Evolutionary conservation across 1,284 basidiomycete genomes (phyloP), one percentile per base, ranked within the genome.

Genomic region (Pterulicium gracile): DNA sequence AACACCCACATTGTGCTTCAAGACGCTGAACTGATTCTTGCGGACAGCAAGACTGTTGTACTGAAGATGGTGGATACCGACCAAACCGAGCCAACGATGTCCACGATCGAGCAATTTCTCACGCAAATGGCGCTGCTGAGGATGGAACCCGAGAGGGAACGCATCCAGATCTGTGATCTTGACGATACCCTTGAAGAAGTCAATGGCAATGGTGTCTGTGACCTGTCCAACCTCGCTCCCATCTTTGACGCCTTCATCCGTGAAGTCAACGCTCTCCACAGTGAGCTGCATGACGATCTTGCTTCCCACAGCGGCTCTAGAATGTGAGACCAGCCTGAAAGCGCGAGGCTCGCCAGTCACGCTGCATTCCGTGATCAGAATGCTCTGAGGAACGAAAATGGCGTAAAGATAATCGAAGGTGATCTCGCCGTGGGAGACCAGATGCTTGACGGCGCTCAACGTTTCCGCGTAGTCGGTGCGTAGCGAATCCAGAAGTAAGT

Each of bases 41-140:
- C 65, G 47, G 14, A 66, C 69, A 17, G 70, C 74, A 27, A 70
- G 63, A 0, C 75, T 78, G 18, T 64, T 60, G 55, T 73, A 80
- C 50, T 75, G 64, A 56, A 69, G 69, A 54, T 79, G 77, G 48
- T 77, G 74, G 10, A 73, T 57, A 1, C 75, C 75, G 20, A 65
- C 66, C 24, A 77, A 52, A 1, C 55, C 57, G 14, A 64, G 53
- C 75, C 78, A 80, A 53, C 72, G 74, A 58, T 63, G 64, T 4
- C 77, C 78, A 12, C 78, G 61, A 35, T 58, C 58, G n/a, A 66
- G 47, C 10, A 79, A 55, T 21, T 54, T 51, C 44, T 61, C 56
- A 34, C 63, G 57, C 24, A 77, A 50, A 7, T 60, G 58, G 5
- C 56, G 60, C 44, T 64, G 60, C 21, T 67, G 59, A 0, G 61